Base-by-base conservation (phyloP, 371 early-diverging fungal species). In the Syncephalastrum racemosum region DNA sequence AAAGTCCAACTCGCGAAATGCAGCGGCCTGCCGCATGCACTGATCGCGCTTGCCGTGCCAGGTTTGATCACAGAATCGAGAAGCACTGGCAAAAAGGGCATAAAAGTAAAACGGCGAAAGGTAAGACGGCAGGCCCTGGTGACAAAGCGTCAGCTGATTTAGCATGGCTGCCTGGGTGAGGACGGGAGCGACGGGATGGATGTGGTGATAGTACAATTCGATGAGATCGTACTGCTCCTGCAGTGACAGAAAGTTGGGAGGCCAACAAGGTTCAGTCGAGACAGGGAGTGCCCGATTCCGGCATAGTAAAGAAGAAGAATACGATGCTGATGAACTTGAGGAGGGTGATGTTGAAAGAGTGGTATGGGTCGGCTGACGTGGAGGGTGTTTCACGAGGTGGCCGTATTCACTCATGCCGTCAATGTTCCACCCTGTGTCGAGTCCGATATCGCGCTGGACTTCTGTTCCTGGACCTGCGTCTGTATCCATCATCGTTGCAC, bases 151-250 rank as follows among this genome's bases (percentile, higher is more conserved):
- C 13, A 68, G 54, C 22, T 77, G 67, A 0, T 45, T 19, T 7
- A 54, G 18, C 43, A 86, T 66, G 0, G 64, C 54, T 7, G 42
- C 36, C 39, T 73, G 69, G 47, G 73, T 66, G 31, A 86, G 50
- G 43, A 84, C 61, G 2, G 87, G 85, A 18, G 74, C 74, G 40
- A 69, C 77, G 4, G 82, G 75, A 50, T 83, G 79, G n/a, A 79
- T 50, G 61, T 81, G 75, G 15, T 64, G 53, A 58, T 80, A 84
- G 61, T 81, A 84, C 4, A 77, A 56, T 15, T 79, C 69, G 14
- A 86, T 73, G 12, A 86, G 65, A 41, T 67, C 60, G 20, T 36
- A 25, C 45, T 73, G 69, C 13, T 70, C 67, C 4, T 57, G 20
- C 8, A 36, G 19, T n/a, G 59, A 43, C 14, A 71, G 53, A 15